A percentile compares a stretch with the other conserved stretches of the same genome.
Conservation (phyloP, 2,329 filamentous ascomycete genomes). For the Ceratocystis alfenasii region DNA sequence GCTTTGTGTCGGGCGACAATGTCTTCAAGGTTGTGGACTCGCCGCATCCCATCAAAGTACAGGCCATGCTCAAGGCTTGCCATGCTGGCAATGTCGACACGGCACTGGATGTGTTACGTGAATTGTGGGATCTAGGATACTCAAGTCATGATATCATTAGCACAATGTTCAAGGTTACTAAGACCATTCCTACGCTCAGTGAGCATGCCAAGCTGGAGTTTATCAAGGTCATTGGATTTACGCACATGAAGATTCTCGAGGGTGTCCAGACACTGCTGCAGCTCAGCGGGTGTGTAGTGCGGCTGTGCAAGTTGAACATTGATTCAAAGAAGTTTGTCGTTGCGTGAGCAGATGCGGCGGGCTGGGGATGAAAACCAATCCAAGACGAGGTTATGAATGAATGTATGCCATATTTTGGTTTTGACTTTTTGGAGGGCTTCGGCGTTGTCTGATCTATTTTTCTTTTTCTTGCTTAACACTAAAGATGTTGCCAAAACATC, state of each 20-base stretch:
- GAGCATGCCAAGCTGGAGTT: constrained; percentile 96
- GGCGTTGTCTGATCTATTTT: constrained; percentile 11
- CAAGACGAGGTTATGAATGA: constrained; percentile 5
- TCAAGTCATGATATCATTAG: constrained; percentile 98
- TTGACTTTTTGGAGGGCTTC: not conserved
- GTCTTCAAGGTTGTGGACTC: constrained; percentile 97
- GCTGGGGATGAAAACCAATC: not conserved
- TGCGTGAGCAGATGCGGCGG: constrained; percentile 5
- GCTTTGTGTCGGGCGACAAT: constrained; percentile 93
- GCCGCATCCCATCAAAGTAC: constrained; percentile 94
- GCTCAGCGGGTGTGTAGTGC: constrained; percentile 80
- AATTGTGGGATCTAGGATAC: constrained; percentile 90
- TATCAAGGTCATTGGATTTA: constrained; percentile 97
- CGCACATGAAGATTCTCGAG: constrained; percentile 98
- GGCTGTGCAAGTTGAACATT: constrained; percentile 94
- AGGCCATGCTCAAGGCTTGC: constrained; percentile 96
- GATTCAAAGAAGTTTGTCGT: constrained; percentile 64
- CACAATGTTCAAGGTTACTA: constrained; percentile 98
- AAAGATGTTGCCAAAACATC: not conserved
- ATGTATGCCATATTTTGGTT: constrained; percentile 5
- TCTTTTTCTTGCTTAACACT: not conserved
- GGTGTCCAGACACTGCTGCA: constrained; percentile 92
- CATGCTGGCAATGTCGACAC: constrained; percentile 83
- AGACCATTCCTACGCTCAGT: constrained; percentile 80
- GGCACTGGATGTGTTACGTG: constrained; percentile 73